phyloP scores from a whole-genome alignment of 208 protist genomes.

The Leishmania aethiopica region DNA sequence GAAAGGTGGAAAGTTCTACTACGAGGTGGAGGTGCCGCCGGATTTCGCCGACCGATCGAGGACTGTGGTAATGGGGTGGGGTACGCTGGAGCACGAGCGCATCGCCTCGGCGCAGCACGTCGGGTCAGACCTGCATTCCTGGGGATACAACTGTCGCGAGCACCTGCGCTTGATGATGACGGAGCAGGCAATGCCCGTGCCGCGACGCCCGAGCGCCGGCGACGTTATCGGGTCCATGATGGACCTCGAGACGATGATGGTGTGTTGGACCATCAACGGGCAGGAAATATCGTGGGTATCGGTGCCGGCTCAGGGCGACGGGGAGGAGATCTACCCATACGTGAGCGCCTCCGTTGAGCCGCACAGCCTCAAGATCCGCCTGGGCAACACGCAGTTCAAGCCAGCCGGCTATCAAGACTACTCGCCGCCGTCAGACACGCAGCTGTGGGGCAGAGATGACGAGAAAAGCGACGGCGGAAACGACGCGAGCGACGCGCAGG shows the following conservation, averaged over 20 bases:
- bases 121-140: slow-evolving; percentile 86
- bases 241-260: slow-evolving; percentile 82
- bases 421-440: slow-evolving; percentile 32
- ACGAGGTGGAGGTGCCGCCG: slow-evolving; percentile 77
- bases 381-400: slow-evolving; percentile 80
- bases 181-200: slow-evolving; percentile 62
- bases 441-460: slow-evolving; percentile 31
- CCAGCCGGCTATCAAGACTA: slow-evolving; percentile 81
- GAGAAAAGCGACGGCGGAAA: background rate
- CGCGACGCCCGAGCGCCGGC: slow-evolving; percentile 47
- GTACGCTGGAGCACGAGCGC: slow-evolving; percentile 87
- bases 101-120: slow-evolving; percentile 81
- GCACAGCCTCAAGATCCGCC: slow-evolving; percentile 59
- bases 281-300: slow-evolving; percentile 78
- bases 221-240: slow-evolving; percentile 86
- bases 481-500: background rate
- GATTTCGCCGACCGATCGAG: slow-evolving; percentile 47
- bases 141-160: slow-evolving; percentile 90
- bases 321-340: slow-evolving; percentile 88
- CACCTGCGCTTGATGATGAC: slow-evolving; percentile 68
- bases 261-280: slow-evolving; percentile 90
- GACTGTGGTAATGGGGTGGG: slow-evolving; percentile 86
- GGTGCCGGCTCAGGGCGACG: slow-evolving; percentile 68
- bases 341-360: slow-evolving; percentile 79
- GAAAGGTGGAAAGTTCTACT: slow-evolving; percentile 72